Evolutionary conservation across 768 basidiomycete genomes (phyloP).

Genomic region (Panellus pusillus): DNA sequence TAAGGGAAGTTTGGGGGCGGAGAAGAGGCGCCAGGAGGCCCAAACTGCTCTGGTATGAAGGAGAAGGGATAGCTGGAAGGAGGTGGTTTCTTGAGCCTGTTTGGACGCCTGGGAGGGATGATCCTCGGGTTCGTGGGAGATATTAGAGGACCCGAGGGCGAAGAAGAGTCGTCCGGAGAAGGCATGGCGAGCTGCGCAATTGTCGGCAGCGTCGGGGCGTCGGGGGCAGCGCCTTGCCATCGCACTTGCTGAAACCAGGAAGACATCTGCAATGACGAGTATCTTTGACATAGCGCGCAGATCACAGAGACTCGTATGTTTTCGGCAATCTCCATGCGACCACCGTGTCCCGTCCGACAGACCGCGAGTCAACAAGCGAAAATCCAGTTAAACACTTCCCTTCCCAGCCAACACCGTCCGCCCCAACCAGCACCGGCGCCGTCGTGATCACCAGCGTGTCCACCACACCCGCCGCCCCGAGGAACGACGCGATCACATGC

Average conservation of each 20-base stretch:
- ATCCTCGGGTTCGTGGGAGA: constrained; percentile 15
- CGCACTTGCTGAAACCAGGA: too few relatives aligned
- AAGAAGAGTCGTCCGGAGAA: constrained; percentile 16
- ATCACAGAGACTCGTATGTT: too few relatives aligned
- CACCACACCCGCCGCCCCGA: constrained; percentile 36
- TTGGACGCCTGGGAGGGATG: constrained; percentile 3
- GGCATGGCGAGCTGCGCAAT: constrained; percentile 21
- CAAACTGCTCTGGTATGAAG: constrained; percentile 15
- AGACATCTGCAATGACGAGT: too few relatives aligned
- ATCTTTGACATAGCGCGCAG: too few relatives aligned
- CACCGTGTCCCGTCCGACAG: not conserved
- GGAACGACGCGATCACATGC: constrained; percentile 72
- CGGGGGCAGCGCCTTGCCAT: constrained; percentile 4
- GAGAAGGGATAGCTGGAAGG: constrained; percentile 21
- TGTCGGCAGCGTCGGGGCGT: constrained; percentile 6
- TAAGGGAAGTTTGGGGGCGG: constrained; percentile 16
- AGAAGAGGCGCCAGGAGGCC: too few relatives aligned
- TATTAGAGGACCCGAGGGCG: constrained; percentile 12
- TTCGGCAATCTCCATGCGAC: constrained; percentile 13
- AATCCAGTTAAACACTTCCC: too few relatives aligned
- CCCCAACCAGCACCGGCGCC: constrained; percentile 82
- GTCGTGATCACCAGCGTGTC: constrained; percentile 83
- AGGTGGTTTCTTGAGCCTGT: constrained; percentile 13
- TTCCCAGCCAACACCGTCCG: constrained; percentile 69
- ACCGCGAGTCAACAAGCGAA: too few relatives aligned